Evolutionary conservation across 2,329 filamentous ascomycete species (phyloP).

Genomic region (Alternaria burnsii): DNA sequence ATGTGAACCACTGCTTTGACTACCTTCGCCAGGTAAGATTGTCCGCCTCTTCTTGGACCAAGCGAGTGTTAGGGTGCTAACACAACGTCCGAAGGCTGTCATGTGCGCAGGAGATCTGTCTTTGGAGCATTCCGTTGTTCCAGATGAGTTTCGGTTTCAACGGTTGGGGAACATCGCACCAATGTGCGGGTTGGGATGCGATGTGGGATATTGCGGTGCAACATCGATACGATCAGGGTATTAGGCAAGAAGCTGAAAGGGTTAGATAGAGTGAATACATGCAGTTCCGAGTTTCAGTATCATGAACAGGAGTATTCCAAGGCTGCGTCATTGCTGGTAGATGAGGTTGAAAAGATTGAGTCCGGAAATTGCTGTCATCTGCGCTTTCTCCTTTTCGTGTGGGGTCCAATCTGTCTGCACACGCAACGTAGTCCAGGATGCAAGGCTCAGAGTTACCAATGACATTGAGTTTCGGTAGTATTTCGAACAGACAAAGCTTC

Average conservation of each 20-base stretch:
- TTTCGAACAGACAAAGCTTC: constrained; percentile 1
- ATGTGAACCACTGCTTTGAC: constrained; percentile 15
- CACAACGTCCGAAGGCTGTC: constrained; percentile 1
- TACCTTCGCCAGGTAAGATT: constrained; percentile 11
- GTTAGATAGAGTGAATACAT: not conserved
- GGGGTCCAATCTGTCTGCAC: not conserved
- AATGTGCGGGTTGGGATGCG: constrained; percentile 8
- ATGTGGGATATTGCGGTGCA: constrained; percentile 11
- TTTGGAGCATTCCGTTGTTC: constrained; percentile 11
- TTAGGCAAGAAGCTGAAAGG: not conserved
- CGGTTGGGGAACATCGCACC: constrained; percentile 12
- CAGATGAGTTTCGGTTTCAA: constrained; percentile 12
- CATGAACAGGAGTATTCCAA: not conserved
- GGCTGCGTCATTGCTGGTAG: constrained; percentile 1
- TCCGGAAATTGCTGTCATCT: constrained; percentile 1
- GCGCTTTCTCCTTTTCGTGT: not conserved
- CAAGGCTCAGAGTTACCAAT: not conserved
- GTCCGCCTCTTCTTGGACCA: not conserved
- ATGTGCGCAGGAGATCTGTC: constrained; percentile 13
- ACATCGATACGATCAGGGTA: constrained; percentile 2
- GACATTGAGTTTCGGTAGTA: not conserved
- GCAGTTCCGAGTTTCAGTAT: not conserved
- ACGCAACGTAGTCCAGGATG: not conserved
- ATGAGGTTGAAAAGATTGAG: not conserved
- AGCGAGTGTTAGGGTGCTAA: not conserved